Evolutionary conservation across 495 filamentous ascomycete genomes (phyloP).

Genomic region (Xanthoparmelia taractica): DNA sequence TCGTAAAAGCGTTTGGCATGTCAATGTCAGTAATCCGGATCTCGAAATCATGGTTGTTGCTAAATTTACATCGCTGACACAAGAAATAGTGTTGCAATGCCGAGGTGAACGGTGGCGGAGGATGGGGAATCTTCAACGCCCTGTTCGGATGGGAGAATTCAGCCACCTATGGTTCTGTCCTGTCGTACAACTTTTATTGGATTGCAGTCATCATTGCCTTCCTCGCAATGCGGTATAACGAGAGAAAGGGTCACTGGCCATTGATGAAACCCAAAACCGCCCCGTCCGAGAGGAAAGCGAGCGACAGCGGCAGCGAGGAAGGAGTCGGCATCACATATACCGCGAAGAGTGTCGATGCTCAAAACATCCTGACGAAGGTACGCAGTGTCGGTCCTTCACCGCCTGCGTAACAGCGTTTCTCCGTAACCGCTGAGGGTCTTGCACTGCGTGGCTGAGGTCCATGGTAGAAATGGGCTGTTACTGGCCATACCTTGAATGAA

Average conservation of each 20-base stretch:
- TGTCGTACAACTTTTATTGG: conserved; percentile 89
- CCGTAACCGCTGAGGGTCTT: neutral
- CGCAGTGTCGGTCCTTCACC: neutral
- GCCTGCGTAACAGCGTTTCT: neutral
- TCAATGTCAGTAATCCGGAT: conserved; percentile 53
- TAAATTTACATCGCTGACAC: conserved; percentile 15
- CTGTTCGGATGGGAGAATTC: conserved; percentile 79
- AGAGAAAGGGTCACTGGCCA: conserved; percentile 60
- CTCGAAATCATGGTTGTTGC: neutral
- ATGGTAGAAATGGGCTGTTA: neutral
- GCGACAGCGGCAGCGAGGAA: conserved; percentile 32
- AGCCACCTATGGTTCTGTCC: conserved; percentile 63
- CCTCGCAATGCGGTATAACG: conserved; percentile 54
- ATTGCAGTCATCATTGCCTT: conserved; percentile 57
- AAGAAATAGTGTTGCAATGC: conserved; percentile 64
- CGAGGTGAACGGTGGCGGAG: conserved; percentile 59
- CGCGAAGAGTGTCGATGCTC: conserved; percentile 10
- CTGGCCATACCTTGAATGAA: neutral
- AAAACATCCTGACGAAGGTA: conserved; percentile 3
- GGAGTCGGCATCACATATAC: conserved; percentile 12
- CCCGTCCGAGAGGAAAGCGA: conserved; percentile 31
- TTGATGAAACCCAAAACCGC: conserved; percentile 43
- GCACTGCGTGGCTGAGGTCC: neutral
- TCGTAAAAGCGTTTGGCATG: conserved; percentile 77
- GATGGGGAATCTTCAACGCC: conserved; percentile 89